Base-by-base conservation (phyloP, 345 rosid genomes). In the Sisymbrium altissimum region DNA sequence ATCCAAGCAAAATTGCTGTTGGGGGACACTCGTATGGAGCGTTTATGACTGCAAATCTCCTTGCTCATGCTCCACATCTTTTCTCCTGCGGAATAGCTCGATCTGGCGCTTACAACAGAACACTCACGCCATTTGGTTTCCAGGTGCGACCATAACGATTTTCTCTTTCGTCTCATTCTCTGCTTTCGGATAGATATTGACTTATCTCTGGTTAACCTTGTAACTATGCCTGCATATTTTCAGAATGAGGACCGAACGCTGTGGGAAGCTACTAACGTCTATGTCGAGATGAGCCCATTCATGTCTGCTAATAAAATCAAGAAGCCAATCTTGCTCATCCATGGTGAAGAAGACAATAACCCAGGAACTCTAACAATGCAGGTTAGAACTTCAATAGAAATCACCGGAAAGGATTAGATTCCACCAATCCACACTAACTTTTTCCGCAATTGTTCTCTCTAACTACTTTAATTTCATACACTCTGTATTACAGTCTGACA, bases 21-120 rank as follows among this genome's bases (percentile, higher is more conserved):
- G 99, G 99, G 29, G 99, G 99, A 67, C 99, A 95, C 83, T 92
- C 98, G 1, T 95, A 95, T 77, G 99, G 99, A 69, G 99, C 99
- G 77, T 95, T 95, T 80, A 92, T 95, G 99, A 84, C 98, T 15
- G 97, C 96, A 70, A 95, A 95, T 82, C 98, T 95, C 62, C 85
- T 92, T 64, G 99, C 97, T 49, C 97, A 92, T 76, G 98, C 99
- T 68, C 97, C 99, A 72, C 94, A 95, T 84, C 93, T 95, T 71
- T 95, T 95, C 89, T 77, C 83, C 56, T 92, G 99, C 49, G 98
- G 98, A 62, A 81, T 95, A 67, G 99, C 98, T 79, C 94, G 99
- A 17, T 95, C 99, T 56, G 98, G 99, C 46, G 99, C 99, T 81
- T 92, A 92, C 84, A 95, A 95, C 79, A 85, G 99, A 85, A 95